Conservation (phyloP, 495 filamentous ascomycete species). For the Penicillium steckii region DNA sequence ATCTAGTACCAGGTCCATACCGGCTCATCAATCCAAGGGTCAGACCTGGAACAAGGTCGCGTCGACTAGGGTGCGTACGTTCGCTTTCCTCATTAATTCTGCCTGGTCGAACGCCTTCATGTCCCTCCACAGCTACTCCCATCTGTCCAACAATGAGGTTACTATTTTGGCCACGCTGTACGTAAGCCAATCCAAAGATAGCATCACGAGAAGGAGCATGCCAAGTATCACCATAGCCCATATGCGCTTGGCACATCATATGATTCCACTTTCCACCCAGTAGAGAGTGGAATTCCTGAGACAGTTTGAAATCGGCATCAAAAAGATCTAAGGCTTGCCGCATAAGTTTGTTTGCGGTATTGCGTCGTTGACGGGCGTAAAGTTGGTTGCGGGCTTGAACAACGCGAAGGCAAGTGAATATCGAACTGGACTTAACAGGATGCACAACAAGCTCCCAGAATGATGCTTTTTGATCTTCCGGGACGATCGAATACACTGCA, state of each 20-base stretch:
- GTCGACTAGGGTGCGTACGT: conserved; percentile 58
- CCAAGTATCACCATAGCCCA: conserved; percentile 46
- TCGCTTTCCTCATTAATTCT: conserved; percentile 48
- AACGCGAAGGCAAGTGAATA: conserved; percentile 61
- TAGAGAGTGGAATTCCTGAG: conserved; percentile 59
- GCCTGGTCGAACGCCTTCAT: conserved; percentile 41
- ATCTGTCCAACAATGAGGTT: conserved; percentile 49
- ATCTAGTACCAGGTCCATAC: conserved; percentile 58
- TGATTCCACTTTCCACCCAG: conserved; percentile 71
- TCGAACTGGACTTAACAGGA: conserved; percentile 60
- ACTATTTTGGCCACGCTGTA: conserved; percentile 27
- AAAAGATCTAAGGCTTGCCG: conserved; percentile 58
- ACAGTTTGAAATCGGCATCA: conserved; percentile 60
- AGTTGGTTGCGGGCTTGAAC: conserved; percentile 59
- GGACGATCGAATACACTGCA: conserved; percentile 43
- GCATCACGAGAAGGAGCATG: conserved; percentile 23
- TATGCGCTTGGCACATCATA: conserved; percentile 63
- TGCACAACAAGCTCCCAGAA: conserved; percentile 74
- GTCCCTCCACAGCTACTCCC: conserved; percentile 62
- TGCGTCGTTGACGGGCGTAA: conserved; percentile 63
- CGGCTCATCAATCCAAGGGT: conserved; percentile 57
- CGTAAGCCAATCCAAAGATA: conserved; percentile 22
- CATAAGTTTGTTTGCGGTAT: conserved; percentile 60
- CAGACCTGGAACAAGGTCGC: conserved; percentile 45
- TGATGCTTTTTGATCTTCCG: conserved; percentile 30